These are phyloP conservation scores for Aspergillus funiculosus DNA, from an alignment of 495 filamentous ascomycete genomes.

Conservation along the genomic window DNA sequence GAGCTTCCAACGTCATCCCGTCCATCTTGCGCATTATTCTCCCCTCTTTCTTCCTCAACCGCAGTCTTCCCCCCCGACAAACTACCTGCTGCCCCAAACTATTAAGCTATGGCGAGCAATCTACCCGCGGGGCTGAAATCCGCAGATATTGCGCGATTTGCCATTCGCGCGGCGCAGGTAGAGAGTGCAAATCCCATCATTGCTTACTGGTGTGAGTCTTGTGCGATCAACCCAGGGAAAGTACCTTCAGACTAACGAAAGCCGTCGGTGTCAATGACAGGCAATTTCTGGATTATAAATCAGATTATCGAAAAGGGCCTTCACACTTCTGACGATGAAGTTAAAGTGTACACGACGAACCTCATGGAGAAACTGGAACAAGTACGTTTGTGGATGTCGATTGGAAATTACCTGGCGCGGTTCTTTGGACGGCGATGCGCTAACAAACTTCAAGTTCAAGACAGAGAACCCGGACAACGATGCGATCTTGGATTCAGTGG, in stretches of 20 bases:
- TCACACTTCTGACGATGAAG: slow-evolving; percentile 69
- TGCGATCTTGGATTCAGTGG: slow-evolving; percentile 72
- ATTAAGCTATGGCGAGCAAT: slow-evolving; percentile 60
- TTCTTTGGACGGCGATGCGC: slow-evolving; percentile 10
- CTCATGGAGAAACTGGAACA: slow-evolving; percentile 91
- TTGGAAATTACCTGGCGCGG: background rate
- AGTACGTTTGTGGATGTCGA: slow-evolving; percentile 40
- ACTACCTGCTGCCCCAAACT: background rate
- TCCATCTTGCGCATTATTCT: background rate
- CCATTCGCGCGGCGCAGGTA: slow-evolving; percentile 75
- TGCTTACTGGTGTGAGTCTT: slow-evolving; percentile 83
- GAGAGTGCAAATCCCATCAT: slow-evolving; percentile 79
- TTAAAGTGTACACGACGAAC: slow-evolving; percentile 66
- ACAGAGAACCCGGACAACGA: slow-evolving; percentile 56
- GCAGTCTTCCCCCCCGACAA: background rate
- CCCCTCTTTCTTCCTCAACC: slow-evolving; percentile 3
- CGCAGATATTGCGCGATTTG: slow-evolving; percentile 73
- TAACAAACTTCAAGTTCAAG: slow-evolving; percentile 53
- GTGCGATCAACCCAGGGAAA: slow-evolving; percentile 4
- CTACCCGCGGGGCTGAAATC: slow-evolving; percentile 71
- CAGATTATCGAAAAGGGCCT: slow-evolving; percentile 77
- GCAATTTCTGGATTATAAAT: slow-evolving; percentile 89
- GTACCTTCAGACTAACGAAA: slow-evolving; percentile 11
- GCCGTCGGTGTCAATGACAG: slow-evolving; percentile 37
- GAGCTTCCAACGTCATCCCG: slow-evolving; percentile 22